These are phyloP conservation scores for Talaromyces piceae DNA, from an alignment of 2,329 filamentous ascomycete species.

Conservation along the genomic window DNA sequence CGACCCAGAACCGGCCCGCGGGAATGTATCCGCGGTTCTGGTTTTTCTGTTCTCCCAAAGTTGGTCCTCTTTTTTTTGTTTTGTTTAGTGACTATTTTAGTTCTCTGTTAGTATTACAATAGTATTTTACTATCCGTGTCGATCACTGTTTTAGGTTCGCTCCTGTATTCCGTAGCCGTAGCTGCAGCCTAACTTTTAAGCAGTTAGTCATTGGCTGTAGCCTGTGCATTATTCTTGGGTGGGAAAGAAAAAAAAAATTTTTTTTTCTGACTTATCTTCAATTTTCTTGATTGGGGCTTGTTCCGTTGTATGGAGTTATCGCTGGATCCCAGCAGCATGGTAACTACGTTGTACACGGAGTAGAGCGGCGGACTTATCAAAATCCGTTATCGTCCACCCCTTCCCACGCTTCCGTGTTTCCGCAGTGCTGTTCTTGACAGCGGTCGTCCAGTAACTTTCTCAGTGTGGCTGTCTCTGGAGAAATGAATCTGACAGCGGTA, in stretches of 20 bases:
- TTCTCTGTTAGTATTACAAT: neutral
- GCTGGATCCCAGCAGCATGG: neutral
- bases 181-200: too few species aligned
- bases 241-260: neutral
- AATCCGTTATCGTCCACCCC: too few species aligned
- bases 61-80: neutral
- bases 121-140: neutral
- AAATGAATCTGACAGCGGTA: too few species aligned
- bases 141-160: neutral
- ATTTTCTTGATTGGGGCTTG: neutral
- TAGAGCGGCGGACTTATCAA: neutral
- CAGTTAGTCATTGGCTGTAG: too few species aligned
- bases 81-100: neutral
- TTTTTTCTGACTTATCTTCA: slow-evolving; percentile 1
- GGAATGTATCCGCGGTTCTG: neutral
- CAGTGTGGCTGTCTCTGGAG: too few species aligned
- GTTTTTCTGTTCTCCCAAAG: neutral
- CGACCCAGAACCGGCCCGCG: neutral
- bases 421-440: too few species aligned
- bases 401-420: too few species aligned
- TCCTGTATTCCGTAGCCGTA: slow-evolving; percentile 3
- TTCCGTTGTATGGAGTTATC: neutral
- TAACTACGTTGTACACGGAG: neutral
- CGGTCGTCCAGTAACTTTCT: too few species aligned
- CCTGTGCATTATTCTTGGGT: neutral